Evolutionary conservation across 2,329 filamentous ascomycete genomes (phyloP).

Genomic region (Colletotrichum australisinense): DNA sequence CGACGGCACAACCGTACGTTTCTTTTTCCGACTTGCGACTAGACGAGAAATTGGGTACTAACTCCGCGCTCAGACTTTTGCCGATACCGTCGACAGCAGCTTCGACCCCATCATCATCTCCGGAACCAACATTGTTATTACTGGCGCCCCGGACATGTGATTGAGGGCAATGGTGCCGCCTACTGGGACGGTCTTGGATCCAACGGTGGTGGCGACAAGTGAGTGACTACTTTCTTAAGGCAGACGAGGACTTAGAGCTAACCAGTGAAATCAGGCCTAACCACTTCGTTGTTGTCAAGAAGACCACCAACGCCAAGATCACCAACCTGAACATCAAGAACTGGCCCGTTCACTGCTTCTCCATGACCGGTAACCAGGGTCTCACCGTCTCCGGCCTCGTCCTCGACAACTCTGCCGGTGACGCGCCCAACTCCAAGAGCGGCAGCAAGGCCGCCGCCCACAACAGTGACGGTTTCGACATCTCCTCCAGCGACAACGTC

Average conservation of each 20-base stretch:
- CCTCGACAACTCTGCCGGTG: slow-evolving; percentile 31
- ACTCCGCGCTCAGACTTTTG: slow-evolving; percentile 20
- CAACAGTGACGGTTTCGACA: slow-evolving; percentile 58
- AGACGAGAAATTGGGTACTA: background rate
- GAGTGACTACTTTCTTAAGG: background rate
- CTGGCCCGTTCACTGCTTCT: slow-evolving; percentile 36
- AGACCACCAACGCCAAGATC: slow-evolving; percentile 28
- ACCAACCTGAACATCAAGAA: slow-evolving; percentile 31
- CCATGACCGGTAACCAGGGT: slow-evolving; percentile 22
- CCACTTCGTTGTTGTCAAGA: slow-evolving; percentile 32
- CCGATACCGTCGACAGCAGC: background rate
- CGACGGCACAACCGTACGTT: slow-evolving; percentile 22
- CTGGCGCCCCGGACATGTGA: slow-evolving; percentile 25
- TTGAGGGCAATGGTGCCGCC: slow-evolving; percentile 30
- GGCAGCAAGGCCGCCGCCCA: slow-evolving; percentile 41
- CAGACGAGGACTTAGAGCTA: background rate
- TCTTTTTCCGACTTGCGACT: too few relatives aligned
- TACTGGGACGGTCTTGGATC: slow-evolving; percentile 34
- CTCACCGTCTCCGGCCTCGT: slow-evolving; percentile 17
- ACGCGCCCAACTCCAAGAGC: slow-evolving; percentile 27
- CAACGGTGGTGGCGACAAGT: slow-evolving; percentile 30
- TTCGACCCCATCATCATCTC: slow-evolving; percentile 33
- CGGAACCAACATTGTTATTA: slow-evolving; percentile 24
- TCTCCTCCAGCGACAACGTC: slow-evolving; percentile 50
- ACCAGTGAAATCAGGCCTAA: slow-evolving; percentile 13